These are phyloP conservation scores for Neospermospora avenae DNA, from an alignment of 2,329 filamentous ascomycete species.

Conservation along the genomic window DNA sequence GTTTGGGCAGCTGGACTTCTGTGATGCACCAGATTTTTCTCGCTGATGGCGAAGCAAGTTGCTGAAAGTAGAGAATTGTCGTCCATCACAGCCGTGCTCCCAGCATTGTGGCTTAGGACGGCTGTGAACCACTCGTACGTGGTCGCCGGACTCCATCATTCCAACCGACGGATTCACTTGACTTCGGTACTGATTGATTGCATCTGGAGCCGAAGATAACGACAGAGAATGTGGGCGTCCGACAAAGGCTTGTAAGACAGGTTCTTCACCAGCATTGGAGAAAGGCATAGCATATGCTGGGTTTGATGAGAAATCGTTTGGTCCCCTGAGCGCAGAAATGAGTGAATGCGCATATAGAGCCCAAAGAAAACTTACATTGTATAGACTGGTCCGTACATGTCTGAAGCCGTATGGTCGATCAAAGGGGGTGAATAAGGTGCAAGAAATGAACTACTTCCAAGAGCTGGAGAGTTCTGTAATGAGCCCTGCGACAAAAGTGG, in stretches of 20 bases:
- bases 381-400: constrained; percentile 34
- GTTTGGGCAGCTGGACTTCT: constrained; percentile 84
- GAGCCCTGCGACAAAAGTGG: constrained; percentile 32
- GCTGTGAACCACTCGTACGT: constrained; percentile 69
- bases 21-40: constrained; percentile 87
- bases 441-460: constrained; percentile 31
- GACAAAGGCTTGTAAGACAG: constrained; percentile 28
- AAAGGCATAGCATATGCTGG: constrained; percentile 31
- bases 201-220: constrained; percentile 32
- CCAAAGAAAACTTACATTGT: constrained; percentile 28
- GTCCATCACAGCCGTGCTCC: constrained; percentile 95
- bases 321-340: constrained; percentile 16
- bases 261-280: constrained; percentile 23
- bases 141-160: constrained; percentile 41
- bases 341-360: constrained; percentile 2
- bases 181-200: constrained; percentile 29
- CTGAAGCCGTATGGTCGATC: constrained; percentile 23
- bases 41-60: constrained; percentile 89
- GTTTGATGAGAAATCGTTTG: constrained; percentile 29
- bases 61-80: constrained; percentile 95
- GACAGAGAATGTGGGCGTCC: constrained; percentile 32
- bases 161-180: constrained; percentile 39
- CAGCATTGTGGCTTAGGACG: constrained; percentile 94
- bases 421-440: constrained; percentile 31
- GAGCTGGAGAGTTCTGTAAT: constrained; percentile 26